phyloP scores from a whole-genome alignment of 331 rosid species.

The Saraca asoca region DNA sequence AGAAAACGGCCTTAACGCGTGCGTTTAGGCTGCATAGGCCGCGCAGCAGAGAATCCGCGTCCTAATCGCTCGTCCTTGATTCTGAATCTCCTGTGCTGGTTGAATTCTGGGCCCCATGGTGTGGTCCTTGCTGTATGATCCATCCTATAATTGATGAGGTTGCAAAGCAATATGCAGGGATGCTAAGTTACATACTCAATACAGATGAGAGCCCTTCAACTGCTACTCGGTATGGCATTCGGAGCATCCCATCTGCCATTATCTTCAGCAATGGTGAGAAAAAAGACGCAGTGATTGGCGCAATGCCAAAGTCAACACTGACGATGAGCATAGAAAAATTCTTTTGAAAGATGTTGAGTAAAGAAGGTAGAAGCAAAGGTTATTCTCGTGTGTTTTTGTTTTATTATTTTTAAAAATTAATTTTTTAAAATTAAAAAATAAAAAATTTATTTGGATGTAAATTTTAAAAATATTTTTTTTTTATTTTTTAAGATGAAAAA shows the following conservation, averaged over 20 bases:
- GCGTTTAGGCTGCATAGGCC: too few relatives aligned
- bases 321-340: slow-evolving; percentile 77
- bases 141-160: slow-evolving; percentile 78
- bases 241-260: slow-evolving; percentile 89
- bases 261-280: slow-evolving; percentile 85
- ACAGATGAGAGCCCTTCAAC: slow-evolving; percentile 71
- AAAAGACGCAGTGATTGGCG: slow-evolving; percentile 86
- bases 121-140: slow-evolving; percentile 98
- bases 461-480: too few relatives aligned
- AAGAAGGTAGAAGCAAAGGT: slow-evolving; percentile 44
- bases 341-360: slow-evolving; percentile 55
- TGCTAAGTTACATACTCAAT: slow-evolving; percentile 80
- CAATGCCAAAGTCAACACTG: slow-evolving; percentile 87
- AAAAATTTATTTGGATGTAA: too few relatives aligned
- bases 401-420: too few relatives aligned
- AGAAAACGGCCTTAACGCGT: too few relatives aligned
- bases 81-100: slow-evolving; percentile 66
- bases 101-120: slow-evolving; percentile 99
- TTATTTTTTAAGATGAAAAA: too few relatives aligned
- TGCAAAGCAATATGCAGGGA: slow-evolving; percentile 67
- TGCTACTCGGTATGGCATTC: slow-evolving; percentile 78
- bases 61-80: slow-evolving; percentile 68
- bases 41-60: too few relatives aligned
- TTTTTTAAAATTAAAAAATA: too few relatives aligned
- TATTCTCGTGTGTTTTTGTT: too few relatives aligned